Percentiles rank a stretch among this genome's conserved stretches.
Conservation (phyloP, 257 asterid species). For the Solanum raphanifolium region DNA sequence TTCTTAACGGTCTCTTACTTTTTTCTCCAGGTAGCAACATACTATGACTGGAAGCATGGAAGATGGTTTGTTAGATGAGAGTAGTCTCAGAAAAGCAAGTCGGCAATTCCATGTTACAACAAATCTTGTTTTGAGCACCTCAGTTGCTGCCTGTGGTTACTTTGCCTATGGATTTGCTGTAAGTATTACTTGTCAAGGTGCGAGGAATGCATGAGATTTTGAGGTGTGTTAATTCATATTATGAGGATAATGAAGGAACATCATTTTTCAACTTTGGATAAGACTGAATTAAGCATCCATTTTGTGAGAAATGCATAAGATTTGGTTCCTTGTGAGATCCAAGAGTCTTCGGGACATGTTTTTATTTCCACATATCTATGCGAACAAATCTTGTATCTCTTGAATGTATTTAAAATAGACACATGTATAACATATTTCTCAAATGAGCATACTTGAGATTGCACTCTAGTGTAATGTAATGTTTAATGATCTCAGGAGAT, state of each 20-base stretch:
- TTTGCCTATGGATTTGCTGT: constrained; percentile 19
- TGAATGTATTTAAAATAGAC: not conserved
- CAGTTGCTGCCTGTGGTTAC: constrained; percentile 9
- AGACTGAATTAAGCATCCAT: not conserved
- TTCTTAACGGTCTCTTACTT: not conserved
- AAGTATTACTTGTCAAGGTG: not conserved
- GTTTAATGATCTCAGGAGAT: not conserved
- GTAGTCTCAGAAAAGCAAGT: not conserved
- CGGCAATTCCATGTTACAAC: not conserved
- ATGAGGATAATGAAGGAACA: not conserved
- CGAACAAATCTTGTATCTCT: not conserved
- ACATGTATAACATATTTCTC: not conserved
- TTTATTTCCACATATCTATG: not conserved
- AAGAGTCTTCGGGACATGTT: not conserved
- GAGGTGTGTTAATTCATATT: not conserved
- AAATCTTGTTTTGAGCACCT: constrained; percentile 3
- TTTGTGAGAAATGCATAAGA: not conserved
- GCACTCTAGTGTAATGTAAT: not conserved
- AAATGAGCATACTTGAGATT: not conserved
- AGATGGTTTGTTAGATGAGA: not conserved
- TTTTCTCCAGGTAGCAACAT: not conserved
- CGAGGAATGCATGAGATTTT: not conserved
- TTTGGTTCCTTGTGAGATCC: not conserved
- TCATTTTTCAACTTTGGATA: not conserved
- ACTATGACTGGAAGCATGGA: not conserved